Base-by-base conservation (phyloP, 164 flowering plant species). In the Cinnamomum chago region DNA sequence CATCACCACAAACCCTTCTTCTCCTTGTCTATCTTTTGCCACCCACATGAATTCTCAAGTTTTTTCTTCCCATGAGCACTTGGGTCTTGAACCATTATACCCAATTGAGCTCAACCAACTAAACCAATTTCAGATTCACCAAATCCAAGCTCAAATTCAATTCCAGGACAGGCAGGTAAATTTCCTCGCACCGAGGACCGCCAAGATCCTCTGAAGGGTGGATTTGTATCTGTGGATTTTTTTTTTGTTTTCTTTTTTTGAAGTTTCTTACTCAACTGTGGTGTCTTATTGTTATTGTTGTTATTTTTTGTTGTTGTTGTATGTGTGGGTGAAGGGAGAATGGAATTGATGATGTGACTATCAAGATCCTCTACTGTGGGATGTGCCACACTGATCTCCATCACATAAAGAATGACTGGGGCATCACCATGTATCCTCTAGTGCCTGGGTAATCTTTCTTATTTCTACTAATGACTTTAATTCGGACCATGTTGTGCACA, bases 381-480 rank as follows among this genome's bases (percentile, higher is more conserved):
- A 88, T 92, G 51, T 92, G 94, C 75, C 97, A 92, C 72, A 90
- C 94, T 10, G 97, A 90, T 80, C 75, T 92, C 3, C 97, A 92
- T 76, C 65, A 79, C 35, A 82, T 74, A 10, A 84, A 28, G 71
- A 88, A 92, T 58, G 94, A 90, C 30, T 89, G 93, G 93, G 97
- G 97, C 22, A 86, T 81, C 78, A 85, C 97, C 75, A 86, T 82
- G 80, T 92, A 89, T 72, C 97, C 97, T 51, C 79, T 87, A 35
- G 94, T 92, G 7, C 97, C 97, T 15, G 97, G 97, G 97, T 92
- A 86, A 3, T 52, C 50, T 50, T 50, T 75, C 78, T 55, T 40
- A 40, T 40, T 40, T 40, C 47, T 40, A 40, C 47, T 40, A 9
- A 40, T 40, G 47, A 40, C 47, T 40, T 40, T 40, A 40, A 40